Base-by-base conservation (phyloP, 225 moss, liverwort and hornwort species). In the Pleurozium schreberi region DNA sequence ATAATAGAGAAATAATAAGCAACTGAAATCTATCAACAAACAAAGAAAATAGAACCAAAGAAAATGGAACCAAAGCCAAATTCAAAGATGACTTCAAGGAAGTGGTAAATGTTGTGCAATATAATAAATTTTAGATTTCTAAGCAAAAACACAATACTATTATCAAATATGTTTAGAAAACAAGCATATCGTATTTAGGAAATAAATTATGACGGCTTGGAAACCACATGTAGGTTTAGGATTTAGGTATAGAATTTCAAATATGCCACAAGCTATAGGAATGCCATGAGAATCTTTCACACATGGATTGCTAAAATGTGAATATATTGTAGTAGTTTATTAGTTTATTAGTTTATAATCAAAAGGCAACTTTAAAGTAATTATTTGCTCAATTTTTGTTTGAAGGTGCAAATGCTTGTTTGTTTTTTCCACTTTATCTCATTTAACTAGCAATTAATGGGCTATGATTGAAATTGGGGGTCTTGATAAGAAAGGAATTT, bases 151-250 rank as follows among this genome's bases (percentile, higher is more conserved):
- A 28, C 1, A 4, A 45, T 0, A 2, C 45, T 4, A 49, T 18
- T 11, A 49, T 47, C 10, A 18, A 73, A 73, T 45, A 6, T 1
- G 0, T 45, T 17, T 45, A 45, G 27, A 74, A 30, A 47, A 47
- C 1, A 10, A 73, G 45, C 2, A 30, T 15, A 42, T 70, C 42
- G 4, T 15, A 42, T 15, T 42, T 70, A 8, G 8, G 0, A 42
- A 70, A 70, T 42, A 26, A 40, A 40, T 30, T 69, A 25, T 2
- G 14, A 14, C 8, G 0, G 3, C 43, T 0, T 1, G 0, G 1
- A 9, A 43, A 26, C 8, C 27, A 42, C 5, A 4, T 4, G 15
- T 53, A 13, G 16, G 16, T 53, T 13, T 31, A 31, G 6, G 4
- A 1, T 47, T 47, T 47, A 47, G 31, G 3, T 73, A 4, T 47